Evolutionary conservation across 495 filamentous ascomycete genomes (phyloP).

Genomic region (Evansstolkia leycettana): DNA sequence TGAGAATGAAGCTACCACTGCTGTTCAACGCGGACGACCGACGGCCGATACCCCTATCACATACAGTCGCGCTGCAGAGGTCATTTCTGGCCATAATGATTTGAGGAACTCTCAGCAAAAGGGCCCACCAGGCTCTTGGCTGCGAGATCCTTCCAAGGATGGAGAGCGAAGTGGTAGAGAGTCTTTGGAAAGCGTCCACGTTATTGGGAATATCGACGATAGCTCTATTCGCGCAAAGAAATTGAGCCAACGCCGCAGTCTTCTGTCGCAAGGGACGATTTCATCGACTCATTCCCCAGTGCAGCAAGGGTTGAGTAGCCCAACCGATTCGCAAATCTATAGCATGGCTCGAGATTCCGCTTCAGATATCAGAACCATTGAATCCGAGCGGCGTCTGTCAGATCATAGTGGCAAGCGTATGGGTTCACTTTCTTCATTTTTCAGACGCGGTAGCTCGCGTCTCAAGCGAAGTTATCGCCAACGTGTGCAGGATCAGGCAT

Average conservation of each 20-base stretch:
- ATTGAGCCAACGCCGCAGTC: slow-evolving; percentile 19
- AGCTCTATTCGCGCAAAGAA: slow-evolving; percentile 23
- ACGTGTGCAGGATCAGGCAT: slow-evolving; percentile 35
- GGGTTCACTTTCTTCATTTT: slow-evolving; percentile 53
- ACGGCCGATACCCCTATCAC: neutral
- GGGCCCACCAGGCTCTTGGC: slow-evolving; percentile 19
- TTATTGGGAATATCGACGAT: slow-evolving; percentile 27
- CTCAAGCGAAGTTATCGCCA: slow-evolving; percentile 47
- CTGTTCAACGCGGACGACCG: slow-evolving; percentile 5
- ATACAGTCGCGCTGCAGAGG: neutral
- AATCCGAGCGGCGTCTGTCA: slow-evolving; percentile 32
- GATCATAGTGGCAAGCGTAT: slow-evolving; percentile 31
- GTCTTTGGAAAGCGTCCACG: slow-evolving; percentile 23
- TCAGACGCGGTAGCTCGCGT: slow-evolving; percentile 51
- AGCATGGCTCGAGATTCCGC: slow-evolving; percentile 31
- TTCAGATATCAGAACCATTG: slow-evolving; percentile 30
- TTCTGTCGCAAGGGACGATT: slow-evolving; percentile 35
- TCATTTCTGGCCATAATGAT: neutral
- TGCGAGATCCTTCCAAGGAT: slow-evolving; percentile 19
- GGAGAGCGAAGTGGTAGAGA: slow-evolving; percentile 11
- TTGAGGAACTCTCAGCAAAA: slow-evolving; percentile 2
- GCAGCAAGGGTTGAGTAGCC: slow-evolving; percentile 35
- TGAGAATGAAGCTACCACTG: neutral
- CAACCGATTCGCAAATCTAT: slow-evolving; percentile 43
- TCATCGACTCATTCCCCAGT: slow-evolving; percentile 45